Evolutionary conservation across 768 basidiomycete genomes (phyloP), one percentile per base, ranked within the genome.

Genomic region (Gyrodon lividus): DNA sequence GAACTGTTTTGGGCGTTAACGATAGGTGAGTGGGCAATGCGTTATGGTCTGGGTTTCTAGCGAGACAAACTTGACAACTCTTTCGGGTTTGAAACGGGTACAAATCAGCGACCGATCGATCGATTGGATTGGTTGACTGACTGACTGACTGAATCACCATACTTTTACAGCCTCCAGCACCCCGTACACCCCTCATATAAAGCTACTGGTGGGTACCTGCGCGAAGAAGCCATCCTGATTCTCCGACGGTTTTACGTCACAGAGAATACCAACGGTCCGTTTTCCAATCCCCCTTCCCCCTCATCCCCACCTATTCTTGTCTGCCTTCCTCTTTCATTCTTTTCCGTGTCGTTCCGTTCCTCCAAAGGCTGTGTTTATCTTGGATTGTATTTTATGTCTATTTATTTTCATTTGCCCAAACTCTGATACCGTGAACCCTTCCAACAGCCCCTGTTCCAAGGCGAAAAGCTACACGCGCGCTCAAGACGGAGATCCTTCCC

Each of bases 1-100:
- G 92, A 37, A 95, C 94, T 60, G 95, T 99, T 6, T 73, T 97
- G 42, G 85, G 88, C 23, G 90, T 98, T 12, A 95, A 97, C 64
- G 73, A 78, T 57, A 71, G 71, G 94, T 92, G 38, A 56, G 79
- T 73, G 14, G 14, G 14, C 14, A 37, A 22, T 17, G n/a, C 26
- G n/a, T 34, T 20, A 8, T 39, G 31, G 50, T 22, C 24, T 26
- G 7, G 24, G 24, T 4, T 26, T 26, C 24, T 26, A 7, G 24
- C 24, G 24, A 26, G 24, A 26, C n/a, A 7, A 28, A 10, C 28
- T 9, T 1, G 28, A 28, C 10, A 28, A 10, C 28, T 28, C 8
- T 28, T 28, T 28, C 13, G 12, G 31, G 31, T 9, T 28, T 28
- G 13, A 31, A 31, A 31, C 31, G 10, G 31, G 24, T 7, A n/a